Evolutionary conservation across 1,284 basidiomycete species (phyloP), one percentile per base, ranked within the genome.

Genomic region (Phlebopus sp.): DNA sequence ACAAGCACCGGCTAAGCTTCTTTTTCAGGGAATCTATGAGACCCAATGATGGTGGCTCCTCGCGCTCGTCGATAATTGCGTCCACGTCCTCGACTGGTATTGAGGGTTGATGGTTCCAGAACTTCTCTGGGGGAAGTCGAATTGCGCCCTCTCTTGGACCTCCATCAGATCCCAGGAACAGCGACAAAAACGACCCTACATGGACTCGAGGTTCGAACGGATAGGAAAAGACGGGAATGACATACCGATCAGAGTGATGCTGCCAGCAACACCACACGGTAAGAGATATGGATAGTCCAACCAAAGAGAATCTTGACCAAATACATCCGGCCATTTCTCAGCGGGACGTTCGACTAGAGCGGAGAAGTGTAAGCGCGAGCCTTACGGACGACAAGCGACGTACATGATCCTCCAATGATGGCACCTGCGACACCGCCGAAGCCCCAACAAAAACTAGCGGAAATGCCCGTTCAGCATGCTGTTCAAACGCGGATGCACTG

Each of bases 361-460:
- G 34, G 25, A 9, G 19, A 45, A 34, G 18, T 30, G 35, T 55
- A 13, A 58, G 45, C 5, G 27, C 27, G 7, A 0, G 5, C 6
- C n/a, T 35, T 2, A 44, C 44, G 17, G 21, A 47, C 46, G 41
- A 54, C 37, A 37, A 30, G 43, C 18, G 29, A 73, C 86, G 64
- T 53, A 90, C 88, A 93, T 43, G 86, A 74, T 58, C 91, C 92
- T 53, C 92, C 91, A 36, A 94, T 78, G 54, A 95, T 90, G 42
- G 90, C 88, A 44, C 90, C 91, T 38, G 88, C 80, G 10, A 94
- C 90, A 80, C 93, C 94, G 54, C 95, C 95, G 62, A 97, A 84
- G 53, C 94, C 95, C 95, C 95, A 97, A 55, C 86, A 92, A 69
- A 97, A 97, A 11, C 80, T 82, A 49, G 10, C 31, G 44, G 42